Conservation (phyloP, 306 rosid genomes). For the Comarum palustre region DNA sequence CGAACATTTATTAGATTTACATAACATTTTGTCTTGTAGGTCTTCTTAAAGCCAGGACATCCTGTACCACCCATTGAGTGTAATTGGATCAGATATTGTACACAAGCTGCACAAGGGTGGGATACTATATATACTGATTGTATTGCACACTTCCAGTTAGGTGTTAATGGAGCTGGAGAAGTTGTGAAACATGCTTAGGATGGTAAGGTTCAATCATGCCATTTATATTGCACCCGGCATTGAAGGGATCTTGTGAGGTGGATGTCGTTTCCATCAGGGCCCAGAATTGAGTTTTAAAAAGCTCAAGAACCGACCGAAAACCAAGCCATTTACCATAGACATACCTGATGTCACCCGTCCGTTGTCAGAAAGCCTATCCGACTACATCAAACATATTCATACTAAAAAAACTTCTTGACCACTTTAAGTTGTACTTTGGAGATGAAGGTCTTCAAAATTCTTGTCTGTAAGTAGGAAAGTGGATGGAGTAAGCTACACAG, state of each 20-base stretch:
- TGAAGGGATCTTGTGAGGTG: not conserved
- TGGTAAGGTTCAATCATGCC: slow-evolving; percentile 2
- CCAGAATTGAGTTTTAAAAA: not conserved
- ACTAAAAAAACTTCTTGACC: not conserved
- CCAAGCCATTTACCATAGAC: not conserved
- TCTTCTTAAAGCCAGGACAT: slow-evolving; percentile 14
- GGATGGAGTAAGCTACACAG: not conserved
- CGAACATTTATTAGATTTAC: not conserved
- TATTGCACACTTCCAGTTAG: slow-evolving; percentile 8
- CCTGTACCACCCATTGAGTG: slow-evolving; percentile 14
- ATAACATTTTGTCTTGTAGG: slow-evolving; percentile 12
- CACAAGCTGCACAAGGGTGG: slow-evolving; percentile 11
- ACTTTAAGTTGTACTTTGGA: not conserved
- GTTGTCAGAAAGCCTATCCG: not conserved
- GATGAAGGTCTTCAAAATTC: not conserved
- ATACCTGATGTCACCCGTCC: not conserved
- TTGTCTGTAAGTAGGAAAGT: not conserved
- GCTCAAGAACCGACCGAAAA: not conserved
- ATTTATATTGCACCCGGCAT: not conserved
- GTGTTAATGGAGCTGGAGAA: not conserved
- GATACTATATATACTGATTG: not conserved
- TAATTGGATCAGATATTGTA: slow-evolving; percentile 17
- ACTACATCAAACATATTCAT: not conserved
- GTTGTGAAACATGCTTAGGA: not conserved
- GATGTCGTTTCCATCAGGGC: not conserved